phyloP scores from a whole-genome alignment of 305 asterid genomes.

The Fraxinus albicans region DNA sequence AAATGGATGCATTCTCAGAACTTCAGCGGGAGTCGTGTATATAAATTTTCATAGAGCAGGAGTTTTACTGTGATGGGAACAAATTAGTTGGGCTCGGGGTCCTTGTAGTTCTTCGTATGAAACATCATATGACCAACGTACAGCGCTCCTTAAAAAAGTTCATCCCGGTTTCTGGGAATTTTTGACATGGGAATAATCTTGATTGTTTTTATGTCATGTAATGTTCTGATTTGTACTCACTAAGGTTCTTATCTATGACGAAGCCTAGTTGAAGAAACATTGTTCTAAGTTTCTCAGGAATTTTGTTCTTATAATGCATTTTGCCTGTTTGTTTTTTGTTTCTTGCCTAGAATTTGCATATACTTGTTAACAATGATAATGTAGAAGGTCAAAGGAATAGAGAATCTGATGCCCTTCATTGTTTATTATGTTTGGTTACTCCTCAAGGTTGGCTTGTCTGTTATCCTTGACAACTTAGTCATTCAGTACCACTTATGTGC shows the following conservation, averaged over 20 bases:
- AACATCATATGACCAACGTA: constrained; percentile 17
- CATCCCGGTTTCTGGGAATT: constrained; percentile 25
- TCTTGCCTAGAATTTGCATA: not conserved
- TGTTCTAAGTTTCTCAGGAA: not conserved
- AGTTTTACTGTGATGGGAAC: constrained; percentile 21
- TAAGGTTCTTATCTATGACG: not conserved
- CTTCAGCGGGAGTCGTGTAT: constrained; percentile 47
- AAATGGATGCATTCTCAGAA: constrained; percentile 36
- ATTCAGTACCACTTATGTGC: constrained; percentile 24
- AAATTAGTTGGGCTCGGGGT: not conserved
- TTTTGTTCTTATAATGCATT: not conserved
- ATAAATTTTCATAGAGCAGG: constrained; percentile 28
- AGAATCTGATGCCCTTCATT: constrained; percentile 20
- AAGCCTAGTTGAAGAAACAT: not conserved
- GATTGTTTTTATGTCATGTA: constrained; percentile 19
- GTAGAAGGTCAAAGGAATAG: constrained; percentile 13
- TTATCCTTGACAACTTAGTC: constrained; percentile 19
- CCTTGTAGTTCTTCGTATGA: constrained; percentile 19
- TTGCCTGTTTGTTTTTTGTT: not conserved
- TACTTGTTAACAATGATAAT: not conserved
- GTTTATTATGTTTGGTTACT: constrained; percentile 14
- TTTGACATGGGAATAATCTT: constrained; percentile 42
- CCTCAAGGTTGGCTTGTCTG: constrained; percentile 30
- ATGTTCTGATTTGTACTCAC: not conserved
- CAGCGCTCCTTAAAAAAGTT: constrained; percentile 15